Conservation (phyloP, 306 rosid genomes). For the Quillaja saponaria region DNA sequence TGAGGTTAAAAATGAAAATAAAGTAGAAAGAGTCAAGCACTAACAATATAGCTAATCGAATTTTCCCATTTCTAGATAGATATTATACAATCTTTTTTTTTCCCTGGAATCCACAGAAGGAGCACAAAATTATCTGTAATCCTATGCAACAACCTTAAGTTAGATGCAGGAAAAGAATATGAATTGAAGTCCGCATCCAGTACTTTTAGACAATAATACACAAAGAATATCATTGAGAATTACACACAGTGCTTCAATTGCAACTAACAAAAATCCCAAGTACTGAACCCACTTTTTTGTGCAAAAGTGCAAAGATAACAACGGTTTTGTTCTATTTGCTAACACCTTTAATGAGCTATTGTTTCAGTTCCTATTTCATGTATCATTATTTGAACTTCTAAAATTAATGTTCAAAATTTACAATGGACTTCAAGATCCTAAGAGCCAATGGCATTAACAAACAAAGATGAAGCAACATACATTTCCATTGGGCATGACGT, state of each 20-base stretch:
- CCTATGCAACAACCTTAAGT: not conserved
- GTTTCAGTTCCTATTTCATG: conserved; percentile 25
- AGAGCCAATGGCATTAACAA: conserved; percentile 10
- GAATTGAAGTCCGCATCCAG: conserved; percentile 5
- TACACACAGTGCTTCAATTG: conserved; percentile 15
- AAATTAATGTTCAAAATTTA: not conserved
- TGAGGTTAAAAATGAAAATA: not conserved
- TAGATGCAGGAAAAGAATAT: not conserved
- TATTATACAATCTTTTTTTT: not conserved
- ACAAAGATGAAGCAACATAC: conserved; percentile 12
- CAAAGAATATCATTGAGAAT: conserved; percentile 7
- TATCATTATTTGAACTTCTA: conserved; percentile 15
- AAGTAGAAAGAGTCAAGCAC: conserved; percentile 20
- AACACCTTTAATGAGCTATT: not conserved
- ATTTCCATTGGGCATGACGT: not conserved
- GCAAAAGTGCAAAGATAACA: conserved; percentile 15
- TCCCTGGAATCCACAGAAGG: conserved; percentile 12
- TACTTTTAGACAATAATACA: conserved; percentile 2
- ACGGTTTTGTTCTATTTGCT: conserved; percentile 11
- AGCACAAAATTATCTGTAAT: not conserved
- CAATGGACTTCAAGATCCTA: conserved; percentile 1
- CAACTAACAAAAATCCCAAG: conserved; percentile 8
- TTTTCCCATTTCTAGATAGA: not conserved
- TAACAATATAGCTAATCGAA: conserved; percentile 19
- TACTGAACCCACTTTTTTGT: conserved; percentile 5